These are phyloP conservation scores for Salvia miltiorrhiza DNA, from an alignment of 257 asterid genomes.

Conservation along the genomic window DNA sequence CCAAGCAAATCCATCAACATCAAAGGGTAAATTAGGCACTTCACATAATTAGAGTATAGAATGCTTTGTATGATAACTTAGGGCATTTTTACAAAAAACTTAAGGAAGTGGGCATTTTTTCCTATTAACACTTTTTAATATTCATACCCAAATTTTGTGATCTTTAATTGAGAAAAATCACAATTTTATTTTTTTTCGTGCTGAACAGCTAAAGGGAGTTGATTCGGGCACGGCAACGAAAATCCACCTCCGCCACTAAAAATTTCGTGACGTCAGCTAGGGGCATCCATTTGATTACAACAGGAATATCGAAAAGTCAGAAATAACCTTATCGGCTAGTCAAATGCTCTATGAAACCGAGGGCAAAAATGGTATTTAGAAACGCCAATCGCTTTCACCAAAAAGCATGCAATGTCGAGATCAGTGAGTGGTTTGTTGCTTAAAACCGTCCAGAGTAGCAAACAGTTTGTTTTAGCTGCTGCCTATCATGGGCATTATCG, in stretches of 20 bases:
- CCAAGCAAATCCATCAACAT: too few species aligned
- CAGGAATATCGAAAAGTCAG: neutral
- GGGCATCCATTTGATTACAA: neutral
- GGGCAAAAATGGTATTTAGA: conserved; percentile 31
- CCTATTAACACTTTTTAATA: too few species aligned
- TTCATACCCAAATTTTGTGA: too few species aligned
- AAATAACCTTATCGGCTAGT: neutral
- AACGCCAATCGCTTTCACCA: conserved; percentile 33
- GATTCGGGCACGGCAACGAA: conserved; percentile 32
- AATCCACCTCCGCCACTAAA: conserved; percentile 49
- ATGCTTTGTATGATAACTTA: too few species aligned
- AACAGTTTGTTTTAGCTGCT: conserved; percentile 22
- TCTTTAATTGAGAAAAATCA: too few species aligned
- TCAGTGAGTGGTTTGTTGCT: conserved; percentile 23
- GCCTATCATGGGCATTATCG: conserved; percentile 33
- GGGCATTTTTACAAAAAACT: too few species aligned
- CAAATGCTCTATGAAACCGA: neutral
- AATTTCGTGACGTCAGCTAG: conserved; percentile 21
- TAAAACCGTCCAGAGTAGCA: conserved; percentile 28
- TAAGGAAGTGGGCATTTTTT: too few species aligned
- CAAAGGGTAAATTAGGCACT: too few species aligned
- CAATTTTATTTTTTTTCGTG: neutral
- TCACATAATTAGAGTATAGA: too few species aligned
- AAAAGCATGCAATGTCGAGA: conserved; percentile 48
- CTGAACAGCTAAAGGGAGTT: neutral